phyloP scores from a whole-genome alignment of 108 stramenopile genomes.

The Pseudonitzschia multistriata region DNA sequence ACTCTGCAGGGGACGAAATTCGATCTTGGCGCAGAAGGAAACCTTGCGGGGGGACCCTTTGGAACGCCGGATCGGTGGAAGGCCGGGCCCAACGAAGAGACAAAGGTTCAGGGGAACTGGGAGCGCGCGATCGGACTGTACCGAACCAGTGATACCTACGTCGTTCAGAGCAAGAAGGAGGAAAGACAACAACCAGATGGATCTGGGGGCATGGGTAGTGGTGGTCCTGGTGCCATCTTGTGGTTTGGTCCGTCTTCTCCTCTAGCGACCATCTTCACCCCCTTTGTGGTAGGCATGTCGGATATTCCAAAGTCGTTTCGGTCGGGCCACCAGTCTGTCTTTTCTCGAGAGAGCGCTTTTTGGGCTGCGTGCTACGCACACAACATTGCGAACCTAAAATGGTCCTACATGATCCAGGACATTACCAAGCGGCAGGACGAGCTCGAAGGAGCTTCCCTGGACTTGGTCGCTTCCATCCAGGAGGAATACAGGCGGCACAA shows the following conservation, averaged over 20 bases:
- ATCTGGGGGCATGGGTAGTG: too few relatives aligned
- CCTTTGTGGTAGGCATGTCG: slow-evolving; percentile 36
- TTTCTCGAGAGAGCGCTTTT: slow-evolving; percentile 38
- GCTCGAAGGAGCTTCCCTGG: slow-evolving; percentile 32
- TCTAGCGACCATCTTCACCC: slow-evolving; percentile 41
- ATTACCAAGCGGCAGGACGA: slow-evolving; percentile 24
- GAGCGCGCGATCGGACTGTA: slow-evolving; percentile 62
- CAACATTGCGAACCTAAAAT: slow-evolving; percentile 52
- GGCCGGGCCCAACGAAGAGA: slow-evolving; percentile 29
- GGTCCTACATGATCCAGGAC: slow-evolving; percentile 45
- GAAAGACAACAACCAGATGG: background rate
- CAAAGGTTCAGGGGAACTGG: slow-evolving; percentile 41
- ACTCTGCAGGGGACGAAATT: slow-evolving; percentile 72
- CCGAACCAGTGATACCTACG: slow-evolving; percentile 54
- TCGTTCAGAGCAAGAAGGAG: slow-evolving; percentile 34
- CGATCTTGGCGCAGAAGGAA: slow-evolving; percentile 47
- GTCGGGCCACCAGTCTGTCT: slow-evolving; percentile 35
- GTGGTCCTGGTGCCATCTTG: slow-evolving; percentile 28
- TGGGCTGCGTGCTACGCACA: slow-evolving; percentile 44
- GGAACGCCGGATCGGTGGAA: slow-evolving; percentile 50
- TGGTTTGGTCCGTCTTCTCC: slow-evolving; percentile 52
- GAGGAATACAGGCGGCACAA: background rate
- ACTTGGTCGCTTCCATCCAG: background rate
- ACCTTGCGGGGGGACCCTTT: slow-evolving; percentile 50
- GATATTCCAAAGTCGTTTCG: slow-evolving; percentile 44